Conservation (phyloP, 345 rosid genomes). For the Rhodamnia argentea region DNA sequence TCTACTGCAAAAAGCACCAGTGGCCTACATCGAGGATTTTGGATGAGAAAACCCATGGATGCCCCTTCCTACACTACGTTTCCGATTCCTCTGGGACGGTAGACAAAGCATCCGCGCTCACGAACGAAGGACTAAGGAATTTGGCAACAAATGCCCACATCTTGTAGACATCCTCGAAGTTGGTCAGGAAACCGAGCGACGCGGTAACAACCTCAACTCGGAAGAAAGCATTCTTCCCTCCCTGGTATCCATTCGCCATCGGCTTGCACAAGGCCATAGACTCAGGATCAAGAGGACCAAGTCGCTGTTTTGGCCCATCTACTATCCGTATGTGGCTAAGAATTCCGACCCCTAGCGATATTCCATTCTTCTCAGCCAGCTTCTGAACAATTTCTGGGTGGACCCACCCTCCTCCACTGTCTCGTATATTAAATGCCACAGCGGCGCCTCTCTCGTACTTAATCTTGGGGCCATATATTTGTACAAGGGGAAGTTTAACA, state of each 20-base stretch:
- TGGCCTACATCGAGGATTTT: background rate
- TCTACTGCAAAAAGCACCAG: background rate
- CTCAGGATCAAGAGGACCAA: constrained; percentile 27
- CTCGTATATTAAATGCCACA: constrained; percentile 51
- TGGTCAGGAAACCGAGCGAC: constrained; percentile 56
- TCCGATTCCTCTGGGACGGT: constrained; percentile 33
- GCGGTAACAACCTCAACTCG: constrained; percentile 60
- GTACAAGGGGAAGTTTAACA: constrained; percentile 34
- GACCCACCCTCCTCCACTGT: constrained; percentile 22
- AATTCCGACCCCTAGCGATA: constrained; percentile 53
- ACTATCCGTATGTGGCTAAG: constrained; percentile 44
- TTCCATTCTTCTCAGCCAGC: constrained; percentile 52
- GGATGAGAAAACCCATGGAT: constrained; percentile 5
- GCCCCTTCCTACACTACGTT: constrained; percentile 11
- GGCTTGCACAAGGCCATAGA: constrained; percentile 44
- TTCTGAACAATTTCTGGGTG: constrained; percentile 51
- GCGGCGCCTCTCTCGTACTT: constrained; percentile 63
- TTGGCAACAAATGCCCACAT: constrained; percentile 54
- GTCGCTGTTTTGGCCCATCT: constrained; percentile 34
- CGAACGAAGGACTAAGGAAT: constrained; percentile 45
- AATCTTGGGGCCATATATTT: constrained; percentile 65
- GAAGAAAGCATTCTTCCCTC: constrained; percentile 32
- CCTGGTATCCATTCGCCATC: constrained; percentile 21
- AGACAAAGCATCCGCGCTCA: constrained; percentile 19
- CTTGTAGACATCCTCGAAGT: constrained; percentile 62